Percentiles rank a stretch among this genome's conserved stretches.
phyloP scores from a whole-genome alignment of 2,329 filamentous ascomycete genomes.

The Aspergillus arachidicola region DNA sequence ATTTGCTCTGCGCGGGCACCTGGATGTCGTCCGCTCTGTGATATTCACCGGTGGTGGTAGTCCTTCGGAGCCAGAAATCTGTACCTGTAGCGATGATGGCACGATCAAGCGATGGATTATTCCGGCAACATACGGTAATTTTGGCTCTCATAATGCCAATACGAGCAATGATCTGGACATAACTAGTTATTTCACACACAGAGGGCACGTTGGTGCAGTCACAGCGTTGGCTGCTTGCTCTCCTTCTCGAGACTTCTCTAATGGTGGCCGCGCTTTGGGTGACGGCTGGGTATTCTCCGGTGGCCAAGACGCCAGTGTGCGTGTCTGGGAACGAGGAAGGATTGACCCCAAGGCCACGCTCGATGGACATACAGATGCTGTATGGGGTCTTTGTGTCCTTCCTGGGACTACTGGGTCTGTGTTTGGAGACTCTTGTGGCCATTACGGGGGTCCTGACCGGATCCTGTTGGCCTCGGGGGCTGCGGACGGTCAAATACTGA shows the following conservation, averaged over 20 bases:
- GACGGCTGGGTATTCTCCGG: constrained; percentile 99
- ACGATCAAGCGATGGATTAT: constrained; percentile 97
- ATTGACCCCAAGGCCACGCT: constrained; percentile 95
- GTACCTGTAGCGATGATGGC: constrained; percentile 92
- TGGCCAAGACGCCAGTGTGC: constrained; percentile 87
- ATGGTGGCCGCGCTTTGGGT: constrained; percentile 81
- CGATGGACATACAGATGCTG: constrained; percentile 91
- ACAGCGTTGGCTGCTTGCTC: constrained; percentile 86
- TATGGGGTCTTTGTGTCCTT: constrained; percentile 93
- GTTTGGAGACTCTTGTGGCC: constrained; percentile 71
- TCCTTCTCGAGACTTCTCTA: constrained; percentile 83
- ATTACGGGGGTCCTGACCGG: constrained; percentile 79
- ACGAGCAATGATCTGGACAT: constrained; percentile 83
- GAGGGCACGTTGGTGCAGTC: constrained; percentile 89
- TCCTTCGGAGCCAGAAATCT: constrained; percentile 93
- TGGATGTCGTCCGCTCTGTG: constrained; percentile 90
- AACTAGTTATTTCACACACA: constrained; percentile 89
- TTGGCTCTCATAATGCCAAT: constrained; percentile 54
- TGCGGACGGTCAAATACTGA: constrained; percentile 85
- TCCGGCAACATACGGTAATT: constrained; percentile 73
- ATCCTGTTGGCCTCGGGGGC: constrained; percentile 89
- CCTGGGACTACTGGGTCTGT: constrained; percentile 79
- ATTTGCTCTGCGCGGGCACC: constrained; percentile 86
- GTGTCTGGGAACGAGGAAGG: constrained; percentile 92
- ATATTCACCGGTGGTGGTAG: constrained; percentile 97